Conservation (phyloP, 73 alveolate genomes). For the Urostyla sp. region DNA sequence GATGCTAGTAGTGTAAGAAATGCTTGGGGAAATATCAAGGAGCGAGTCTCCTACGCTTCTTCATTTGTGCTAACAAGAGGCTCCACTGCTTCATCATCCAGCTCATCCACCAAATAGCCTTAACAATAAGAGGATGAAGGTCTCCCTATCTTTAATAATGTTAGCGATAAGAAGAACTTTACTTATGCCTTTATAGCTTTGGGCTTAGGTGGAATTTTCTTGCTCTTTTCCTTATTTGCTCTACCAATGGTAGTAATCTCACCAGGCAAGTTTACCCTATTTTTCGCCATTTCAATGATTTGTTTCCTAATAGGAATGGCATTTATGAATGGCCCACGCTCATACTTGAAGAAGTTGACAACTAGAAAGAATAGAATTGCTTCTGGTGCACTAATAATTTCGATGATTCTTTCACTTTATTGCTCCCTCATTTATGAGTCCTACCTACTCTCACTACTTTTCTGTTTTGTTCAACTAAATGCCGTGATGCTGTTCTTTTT, state of each 20-base stretch:
- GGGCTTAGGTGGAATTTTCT: not conserved
- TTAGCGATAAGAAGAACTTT: constrained; percentile 16
- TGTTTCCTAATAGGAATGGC: constrained; percentile 21
- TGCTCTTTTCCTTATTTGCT: not conserved
- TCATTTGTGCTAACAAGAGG: too few species aligned
- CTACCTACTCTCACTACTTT: constrained; percentile 8
- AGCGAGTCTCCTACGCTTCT: too few species aligned
- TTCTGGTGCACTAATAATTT: not conserved
- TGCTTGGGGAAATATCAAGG: too few species aligned
- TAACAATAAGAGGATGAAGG: too few species aligned
- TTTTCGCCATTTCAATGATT: constrained; percentile 36
- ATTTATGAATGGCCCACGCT: constrained; percentile 42
- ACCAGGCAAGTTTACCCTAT: not conserved
- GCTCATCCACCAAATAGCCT: too few species aligned
- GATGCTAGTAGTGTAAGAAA: too few species aligned
- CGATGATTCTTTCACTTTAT: constrained; percentile 14
- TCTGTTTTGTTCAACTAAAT: constrained; percentile 33
- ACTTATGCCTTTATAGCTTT: constrained; percentile 23
- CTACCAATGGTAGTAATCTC: constrained; percentile 25
- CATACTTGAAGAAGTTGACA: constrained; percentile 19
- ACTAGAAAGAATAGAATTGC: constrained; percentile 5
- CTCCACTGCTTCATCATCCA: too few species aligned
- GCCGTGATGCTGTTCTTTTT: constrained; percentile 43
- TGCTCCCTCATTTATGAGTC: constrained; percentile 3
- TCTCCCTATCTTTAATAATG: too few species aligned